Evolutionary conservation across 176 grass and related monocot genomes (phyloP), one percentile per base, ranked within the genome.

Genomic region (Guadua angustifolia): DNA sequence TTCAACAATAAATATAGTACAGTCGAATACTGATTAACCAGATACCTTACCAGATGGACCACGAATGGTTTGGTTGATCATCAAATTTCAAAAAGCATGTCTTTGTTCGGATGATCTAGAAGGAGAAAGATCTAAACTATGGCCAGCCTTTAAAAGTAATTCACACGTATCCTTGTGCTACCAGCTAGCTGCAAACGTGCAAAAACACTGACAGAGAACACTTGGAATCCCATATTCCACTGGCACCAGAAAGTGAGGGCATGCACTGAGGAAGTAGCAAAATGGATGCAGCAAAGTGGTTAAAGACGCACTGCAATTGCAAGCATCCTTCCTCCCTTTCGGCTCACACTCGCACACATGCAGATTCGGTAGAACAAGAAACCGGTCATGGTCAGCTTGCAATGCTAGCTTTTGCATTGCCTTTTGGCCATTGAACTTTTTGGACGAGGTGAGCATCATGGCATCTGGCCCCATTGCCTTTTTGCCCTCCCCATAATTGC

Each of bases 401-500:
- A 29, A 44, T 13, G 59, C 75, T 32, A 46, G 17, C 61, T 29
- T 78, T 49, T 85, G 74, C 51, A 22, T 42, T 79, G 56, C 68
- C 77, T 73, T 79, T 63, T 71, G 32, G 75, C 46, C 71, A 67
- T 53, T 22, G 5, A 67, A 16, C 14, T 60, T 85, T 60, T 70
- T 74, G 63, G 65, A 61, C 12, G 26, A 26, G 15, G 56, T 24
- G n/a, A 18, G 15, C 35, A 75, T 76, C 60, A 43, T 45, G 69
- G 46, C 77, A 65, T 66, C 69, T 80, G 70, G 25, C 45, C 78
- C 69, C 61, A 74, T 9, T 40, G 36, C 58, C 77, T 86, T 80
- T 80, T 45, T 22, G 56, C 7, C 17, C 59, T n/a, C 35, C 58
- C 49, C 77, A 81, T 81, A 58, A 67, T 86, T 74, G 36, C 58